phyloP scores from a whole-genome alignment of 306 rosid genomes.

The Vicia villosa region DNA sequence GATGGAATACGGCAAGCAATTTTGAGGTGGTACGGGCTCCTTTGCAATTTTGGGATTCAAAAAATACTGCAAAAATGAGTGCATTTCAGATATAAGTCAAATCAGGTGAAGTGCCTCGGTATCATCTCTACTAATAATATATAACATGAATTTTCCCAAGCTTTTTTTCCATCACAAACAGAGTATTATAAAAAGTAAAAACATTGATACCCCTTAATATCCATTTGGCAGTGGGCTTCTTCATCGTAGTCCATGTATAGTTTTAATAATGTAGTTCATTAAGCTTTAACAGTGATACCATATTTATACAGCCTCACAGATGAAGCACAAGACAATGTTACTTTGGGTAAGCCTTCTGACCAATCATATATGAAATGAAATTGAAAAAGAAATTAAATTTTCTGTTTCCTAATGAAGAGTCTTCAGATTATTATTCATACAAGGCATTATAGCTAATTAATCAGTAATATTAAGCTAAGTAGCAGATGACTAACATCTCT shows the following conservation, averaged over 20 bases:
- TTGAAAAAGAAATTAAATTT: too few relatives aligned
- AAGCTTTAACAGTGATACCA: constrained; percentile 39
- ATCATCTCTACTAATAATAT: background rate
- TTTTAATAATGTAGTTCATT: constrained; percentile 32
- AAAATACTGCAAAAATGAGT: constrained; percentile 63
- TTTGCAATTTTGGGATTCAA: constrained; percentile 76
- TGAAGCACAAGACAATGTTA: too few relatives aligned
- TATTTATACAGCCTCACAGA: constrained; percentile 40
- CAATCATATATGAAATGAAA: too few relatives aligned
- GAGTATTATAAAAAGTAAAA: background rate
- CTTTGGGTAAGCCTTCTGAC: too few relatives aligned
- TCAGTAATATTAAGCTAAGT: background rate
- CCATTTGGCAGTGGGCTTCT: background rate
- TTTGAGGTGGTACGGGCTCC: constrained; percentile 80
- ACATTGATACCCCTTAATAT: background rate
- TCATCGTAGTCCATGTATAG: background rate
- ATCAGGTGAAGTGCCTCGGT: constrained; percentile 1
- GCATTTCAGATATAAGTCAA: constrained; percentile 9
- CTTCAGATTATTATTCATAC: too few relatives aligned
- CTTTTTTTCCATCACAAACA: background rate
- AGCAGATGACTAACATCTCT: background rate
- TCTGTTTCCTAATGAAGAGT: too few relatives aligned
- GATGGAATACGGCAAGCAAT: constrained; percentile 71
- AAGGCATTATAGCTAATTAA: constrained; percentile 4
- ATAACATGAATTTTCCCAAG: background rate